Base-by-base conservation (phyloP, 148 eudicot species). In the Tetragonia tetragonoides region DNA sequence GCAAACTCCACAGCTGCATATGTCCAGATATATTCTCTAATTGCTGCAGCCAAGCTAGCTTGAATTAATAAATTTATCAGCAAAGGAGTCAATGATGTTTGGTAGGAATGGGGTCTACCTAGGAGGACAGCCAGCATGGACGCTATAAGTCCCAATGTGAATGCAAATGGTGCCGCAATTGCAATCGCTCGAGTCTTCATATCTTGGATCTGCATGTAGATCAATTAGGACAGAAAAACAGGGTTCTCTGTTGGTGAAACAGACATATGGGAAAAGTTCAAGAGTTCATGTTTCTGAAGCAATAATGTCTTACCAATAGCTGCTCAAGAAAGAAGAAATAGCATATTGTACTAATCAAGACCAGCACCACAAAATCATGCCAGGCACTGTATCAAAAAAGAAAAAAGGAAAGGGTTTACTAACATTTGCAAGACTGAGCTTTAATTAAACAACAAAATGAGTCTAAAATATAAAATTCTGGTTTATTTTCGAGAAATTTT, bases 301-400 rank as follows among this genome's bases (percentile, higher is more conserved):
- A 63, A 70, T 68, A 78, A 2, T 23, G 72, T 63, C 87, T 77
- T 83, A 95, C 98, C 95, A 95, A 77, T 47, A 95, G 91, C 83
- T 95, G 98, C 91, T 92, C 98, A 42, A 95, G 90, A 81, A 88
- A 95, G 87, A 95, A 95, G 88, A 95, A 95, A 78, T 95, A 95
- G 84, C 98, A 94, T 72, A 94, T 85, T 63, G 95, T 87, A 87
- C 97, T 89, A 68, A 94, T 88, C 80, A 94, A 75, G 79, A 89
- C 91, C 39, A 94, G 92, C 84, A 92, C 96, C 81, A 91, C 92
- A 70, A 95, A 95, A 73, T 95, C 98, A 85, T 92, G 97, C 98
- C 96, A 95, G 66, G 86, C 88, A 79, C 98, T 95, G 91, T 83
- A 85, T 34, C 77, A 84, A 77, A 38, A 67, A 78, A 38, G 15